These are phyloP conservation scores for Phytopythium chamaehyphon DNA, from an alignment of 352 stramenopile genomes.

Conservation along the genomic window DNA sequence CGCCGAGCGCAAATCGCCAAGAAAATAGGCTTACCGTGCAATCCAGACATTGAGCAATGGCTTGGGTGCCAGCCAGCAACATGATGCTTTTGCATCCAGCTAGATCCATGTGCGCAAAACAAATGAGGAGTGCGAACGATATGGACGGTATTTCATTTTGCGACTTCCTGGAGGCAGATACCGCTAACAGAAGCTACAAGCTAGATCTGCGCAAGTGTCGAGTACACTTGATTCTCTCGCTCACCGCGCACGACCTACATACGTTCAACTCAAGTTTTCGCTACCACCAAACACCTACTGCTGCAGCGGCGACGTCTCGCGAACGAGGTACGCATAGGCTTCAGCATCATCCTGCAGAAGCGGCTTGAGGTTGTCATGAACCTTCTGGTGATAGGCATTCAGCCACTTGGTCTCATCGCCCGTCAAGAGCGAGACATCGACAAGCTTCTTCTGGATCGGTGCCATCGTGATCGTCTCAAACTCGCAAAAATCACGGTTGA, in stretches of 20 bases:
- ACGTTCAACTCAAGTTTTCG: slow-evolving; percentile 2
- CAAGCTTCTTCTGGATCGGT: slow-evolving; percentile 98
- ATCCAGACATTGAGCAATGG: slow-evolving; percentile 11
- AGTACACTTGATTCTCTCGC: no score
- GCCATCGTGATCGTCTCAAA: slow-evolving; percentile 98
- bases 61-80: no score
- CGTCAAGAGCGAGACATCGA: slow-evolving; percentile 91
- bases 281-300: not conserved
- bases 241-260: no score
- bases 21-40: slow-evolving; percentile 7
- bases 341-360: slow-evolving; percentile 67
- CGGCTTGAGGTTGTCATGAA: slow-evolving; percentile 90
- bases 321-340: slow-evolving; percentile 72
- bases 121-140: no score
- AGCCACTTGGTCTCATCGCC: slow-evolving; percentile 94
- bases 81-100: no score
- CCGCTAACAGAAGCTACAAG: no score
- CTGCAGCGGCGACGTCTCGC: slow-evolving; percentile 64
- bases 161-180: no score
- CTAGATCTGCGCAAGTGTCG: no score
- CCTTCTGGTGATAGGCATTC: slow-evolving; percentile 90
- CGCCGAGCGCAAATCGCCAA: slow-evolving; percentile 11
- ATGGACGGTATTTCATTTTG: no score
- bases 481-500: slow-evolving; percentile 90
- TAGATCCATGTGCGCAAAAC: no score